These are phyloP conservation scores for Tetradesmus obliquus DNA, from an alignment of 139 green algal species.

Conservation along the genomic window DNA sequence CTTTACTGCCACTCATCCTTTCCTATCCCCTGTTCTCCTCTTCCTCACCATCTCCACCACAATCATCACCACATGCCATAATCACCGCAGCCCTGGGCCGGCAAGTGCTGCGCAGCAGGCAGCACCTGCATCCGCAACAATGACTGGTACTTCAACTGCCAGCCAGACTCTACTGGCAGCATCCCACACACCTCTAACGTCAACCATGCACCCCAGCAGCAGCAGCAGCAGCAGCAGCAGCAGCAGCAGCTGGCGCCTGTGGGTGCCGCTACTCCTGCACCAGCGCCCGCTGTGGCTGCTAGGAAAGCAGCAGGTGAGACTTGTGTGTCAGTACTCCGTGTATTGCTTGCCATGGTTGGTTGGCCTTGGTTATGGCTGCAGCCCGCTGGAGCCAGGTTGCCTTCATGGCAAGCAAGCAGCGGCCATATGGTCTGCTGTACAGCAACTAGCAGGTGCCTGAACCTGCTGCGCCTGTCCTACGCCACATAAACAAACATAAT, in stretches of 20 bases:
- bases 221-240: not conserved
- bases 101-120: slow-evolving; percentile 7
- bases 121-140: slow-evolving; percentile 20
- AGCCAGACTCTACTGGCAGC: not conserved
- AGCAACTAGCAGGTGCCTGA: no score
- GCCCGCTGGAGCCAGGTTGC: no score
- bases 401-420: no score
- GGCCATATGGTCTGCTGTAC: no score
- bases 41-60: not conserved
- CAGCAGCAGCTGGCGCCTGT: not conserved
- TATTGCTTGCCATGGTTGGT: not conserved
- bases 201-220: not conserved
- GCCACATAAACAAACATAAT: no score
- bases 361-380: no score
- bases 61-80: not conserved
- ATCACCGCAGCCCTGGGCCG: not conserved
- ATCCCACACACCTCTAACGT: not conserved
- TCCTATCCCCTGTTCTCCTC: not conserved
- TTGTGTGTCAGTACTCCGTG: not conserved
- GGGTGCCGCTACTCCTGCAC: not conserved
- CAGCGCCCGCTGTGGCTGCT: not conserved
- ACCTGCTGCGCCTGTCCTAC: no score
- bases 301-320: not conserved
- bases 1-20: not conserved
- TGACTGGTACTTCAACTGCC: slow-evolving; percentile 37